Evolutionary conservation across 192 early-diverging fungal species (phyloP).

Genomic region (Dissophora ornata): DNA sequence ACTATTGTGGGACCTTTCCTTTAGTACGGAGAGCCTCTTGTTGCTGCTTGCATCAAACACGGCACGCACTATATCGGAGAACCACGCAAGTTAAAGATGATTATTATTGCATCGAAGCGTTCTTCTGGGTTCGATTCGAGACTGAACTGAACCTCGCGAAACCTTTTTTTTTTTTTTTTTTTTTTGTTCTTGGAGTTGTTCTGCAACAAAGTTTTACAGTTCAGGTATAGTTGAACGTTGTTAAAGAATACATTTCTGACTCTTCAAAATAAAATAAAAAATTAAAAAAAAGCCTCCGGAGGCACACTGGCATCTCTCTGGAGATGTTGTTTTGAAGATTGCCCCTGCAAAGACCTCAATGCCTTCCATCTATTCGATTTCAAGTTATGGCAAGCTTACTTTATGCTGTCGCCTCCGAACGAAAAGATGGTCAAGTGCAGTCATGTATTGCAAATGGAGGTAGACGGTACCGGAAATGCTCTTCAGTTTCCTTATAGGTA

Average conservation of each 20-base stretch:
- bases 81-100: too few species aligned
- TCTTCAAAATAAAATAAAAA: too few species aligned
- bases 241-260: too few species aligned
- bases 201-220: conserved; percentile 57
- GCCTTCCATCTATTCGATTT: conserved; percentile 61
- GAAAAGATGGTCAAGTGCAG: conserved; percentile 73
- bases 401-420: conserved; percentile 74
- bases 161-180: conserved; percentile 6
- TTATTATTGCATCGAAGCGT: too few species aligned
- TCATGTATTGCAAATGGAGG: conserved; percentile 62
- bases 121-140: too few species aligned
- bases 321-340: conserved; percentile 18
- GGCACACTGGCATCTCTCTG: conserved; percentile 39
- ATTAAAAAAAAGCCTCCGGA: conserved; percentile 39
- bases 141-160: neutral
- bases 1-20: conserved; percentile 86
- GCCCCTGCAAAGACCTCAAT: conserved; percentile 24
- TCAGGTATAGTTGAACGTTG: conserved; percentile 16
- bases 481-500: too few species aligned
- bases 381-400: conserved; percentile 70
- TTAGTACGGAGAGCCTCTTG: conserved; percentile 76
- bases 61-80: conserved; percentile 89
- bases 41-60: conserved; percentile 73
- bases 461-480: conserved; percentile 54
- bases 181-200: conserved; percentile 69